Conservation (phyloP, 1,284 basidiomycete genomes). For the Austroboletus rostrupii region DNA sequence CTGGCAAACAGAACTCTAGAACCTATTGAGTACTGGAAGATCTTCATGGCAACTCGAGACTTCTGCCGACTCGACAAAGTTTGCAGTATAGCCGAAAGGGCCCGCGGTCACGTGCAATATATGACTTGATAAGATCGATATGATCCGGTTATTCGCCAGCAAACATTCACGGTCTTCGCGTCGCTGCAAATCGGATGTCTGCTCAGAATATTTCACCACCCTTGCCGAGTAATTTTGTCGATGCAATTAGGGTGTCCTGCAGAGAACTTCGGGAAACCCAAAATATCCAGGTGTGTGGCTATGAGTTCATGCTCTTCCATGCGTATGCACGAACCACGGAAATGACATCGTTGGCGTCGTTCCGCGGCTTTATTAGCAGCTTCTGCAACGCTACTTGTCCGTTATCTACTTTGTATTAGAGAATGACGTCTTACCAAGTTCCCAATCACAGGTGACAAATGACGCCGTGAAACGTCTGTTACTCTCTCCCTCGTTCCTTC, state of each 20-base stretch:
- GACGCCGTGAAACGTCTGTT: conserved; percentile 58
- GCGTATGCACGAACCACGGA: neutral
- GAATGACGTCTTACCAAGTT: conserved; percentile 12
- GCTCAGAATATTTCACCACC: conserved; percentile 14
- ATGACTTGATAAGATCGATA: conserved; percentile 10
- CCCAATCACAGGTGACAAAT: conserved; percentile 47
- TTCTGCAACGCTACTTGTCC: too few species aligned
- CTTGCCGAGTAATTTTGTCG: conserved; percentile 46
- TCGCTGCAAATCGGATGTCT: conserved; percentile 12
- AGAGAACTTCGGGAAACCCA: conserved; percentile 40
- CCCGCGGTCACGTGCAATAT: conserved; percentile 24
- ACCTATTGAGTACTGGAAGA: conserved; percentile 10
- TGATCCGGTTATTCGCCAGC: neutral
- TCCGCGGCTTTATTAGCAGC: neutral
- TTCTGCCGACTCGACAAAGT: too few species aligned
- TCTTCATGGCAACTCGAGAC: conserved; percentile 11
- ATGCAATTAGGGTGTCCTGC: conserved; percentile 51
- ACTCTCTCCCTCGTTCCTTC: conserved; percentile 58
- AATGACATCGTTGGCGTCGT: neutral
- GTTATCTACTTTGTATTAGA: neutral
- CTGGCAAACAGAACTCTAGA: conserved; percentile 3
- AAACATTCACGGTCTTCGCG: conserved; percentile 1
- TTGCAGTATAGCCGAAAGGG: neutral
- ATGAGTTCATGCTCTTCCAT: neutral
- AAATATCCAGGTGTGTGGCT: conserved; percentile 38